A percentile compares a stretch with the other conserved stretches of the same genome.
Conservation (phyloP, 768 basidiomycete genomes). For the Trametes gibbosa region DNA sequence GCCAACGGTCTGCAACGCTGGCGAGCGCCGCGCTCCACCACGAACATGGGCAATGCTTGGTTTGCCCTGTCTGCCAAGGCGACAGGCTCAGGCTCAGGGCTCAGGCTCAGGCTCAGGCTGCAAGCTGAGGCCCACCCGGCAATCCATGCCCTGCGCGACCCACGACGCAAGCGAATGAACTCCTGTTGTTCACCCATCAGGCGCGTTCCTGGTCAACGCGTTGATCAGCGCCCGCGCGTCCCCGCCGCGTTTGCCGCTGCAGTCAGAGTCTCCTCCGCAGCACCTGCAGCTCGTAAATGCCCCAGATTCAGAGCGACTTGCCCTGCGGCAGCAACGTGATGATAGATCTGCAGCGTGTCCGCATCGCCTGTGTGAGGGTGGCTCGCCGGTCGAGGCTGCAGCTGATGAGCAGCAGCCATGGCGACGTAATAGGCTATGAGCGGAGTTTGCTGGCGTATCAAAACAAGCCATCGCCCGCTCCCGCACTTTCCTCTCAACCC, state of each 20-base stretch:
- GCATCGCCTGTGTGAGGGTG: slow-evolving; percentile 1
- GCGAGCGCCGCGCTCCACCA: no score
- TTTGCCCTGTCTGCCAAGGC: background rate
- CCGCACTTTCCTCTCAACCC: slow-evolving; percentile 63
- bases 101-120: background rate
- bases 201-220: background rate
- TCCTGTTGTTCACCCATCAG: background rate
- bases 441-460: slow-evolving; percentile 32
- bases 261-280: background rate
- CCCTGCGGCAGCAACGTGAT: background rate
- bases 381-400: background rate
- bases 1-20: no score
- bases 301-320: no score
- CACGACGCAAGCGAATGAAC: background rate
- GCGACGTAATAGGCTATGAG: slow-evolving; percentile 37
- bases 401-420: slow-evolving; percentile 35
- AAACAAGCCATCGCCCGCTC: slow-evolving; percentile 26
- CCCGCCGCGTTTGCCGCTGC: no score
- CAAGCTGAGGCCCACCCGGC: background rate
- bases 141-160: background rate
- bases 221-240: background rate
- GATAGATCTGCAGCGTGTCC: slow-evolving; percentile 15
- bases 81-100: background rate
- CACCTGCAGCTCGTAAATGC: no score
- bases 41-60: background rate